These are phyloP conservation scores for Fusarium keratoplasticum DNA, from an alignment of 2,329 filamentous ascomycete species.

Conservation along the genomic window DNA sequence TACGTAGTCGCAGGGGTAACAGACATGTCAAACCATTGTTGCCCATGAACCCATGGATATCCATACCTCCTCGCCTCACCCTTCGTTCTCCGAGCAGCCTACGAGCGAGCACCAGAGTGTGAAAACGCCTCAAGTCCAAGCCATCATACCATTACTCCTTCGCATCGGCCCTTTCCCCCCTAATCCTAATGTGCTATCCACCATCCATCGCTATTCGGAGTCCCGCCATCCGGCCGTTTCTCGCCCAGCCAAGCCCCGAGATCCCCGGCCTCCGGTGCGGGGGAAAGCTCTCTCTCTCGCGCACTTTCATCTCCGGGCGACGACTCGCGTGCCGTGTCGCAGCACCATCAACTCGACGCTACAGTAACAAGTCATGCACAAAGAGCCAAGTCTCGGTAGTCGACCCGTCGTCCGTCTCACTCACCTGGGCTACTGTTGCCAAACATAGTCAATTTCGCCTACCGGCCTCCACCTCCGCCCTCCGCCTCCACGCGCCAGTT, in stretches of 20 bases:
- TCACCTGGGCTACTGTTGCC: not conserved
- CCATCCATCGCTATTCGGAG: slow-evolving; percentile 42
- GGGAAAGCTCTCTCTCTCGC: slow-evolving; percentile 17
- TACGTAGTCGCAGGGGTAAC: not conserved
- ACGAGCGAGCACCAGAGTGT: not conserved
- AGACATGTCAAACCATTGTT: not conserved
- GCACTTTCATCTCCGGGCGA: slow-evolving; percentile 39
- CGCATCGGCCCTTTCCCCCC: slow-evolving; percentile 15
- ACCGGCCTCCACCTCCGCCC: not conserved
- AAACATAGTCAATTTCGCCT: not conserved
- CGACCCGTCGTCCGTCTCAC: not conserved
- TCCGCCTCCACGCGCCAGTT: slow-evolving; percentile 1
- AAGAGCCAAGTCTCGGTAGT: slow-evolving; percentile 11
- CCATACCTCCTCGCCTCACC: not conserved
- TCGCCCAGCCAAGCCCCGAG: slow-evolving; percentile 27
- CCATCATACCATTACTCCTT: slow-evolving; percentile 3
- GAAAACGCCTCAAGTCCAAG: slow-evolving; percentile 4
- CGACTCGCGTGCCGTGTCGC: slow-evolving; percentile 3
- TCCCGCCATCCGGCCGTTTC: slow-evolving; percentile 32
- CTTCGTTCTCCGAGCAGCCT: not conserved
- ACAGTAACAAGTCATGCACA: not conserved
- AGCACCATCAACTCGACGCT: not conserved
- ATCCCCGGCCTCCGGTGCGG: slow-evolving; percentile 28
- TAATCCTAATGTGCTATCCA: not conserved
- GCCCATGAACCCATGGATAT: not conserved